phyloP scores from a whole-genome alignment of 108 stramenopile species.

The Discostella pseudostelligera region DNA sequence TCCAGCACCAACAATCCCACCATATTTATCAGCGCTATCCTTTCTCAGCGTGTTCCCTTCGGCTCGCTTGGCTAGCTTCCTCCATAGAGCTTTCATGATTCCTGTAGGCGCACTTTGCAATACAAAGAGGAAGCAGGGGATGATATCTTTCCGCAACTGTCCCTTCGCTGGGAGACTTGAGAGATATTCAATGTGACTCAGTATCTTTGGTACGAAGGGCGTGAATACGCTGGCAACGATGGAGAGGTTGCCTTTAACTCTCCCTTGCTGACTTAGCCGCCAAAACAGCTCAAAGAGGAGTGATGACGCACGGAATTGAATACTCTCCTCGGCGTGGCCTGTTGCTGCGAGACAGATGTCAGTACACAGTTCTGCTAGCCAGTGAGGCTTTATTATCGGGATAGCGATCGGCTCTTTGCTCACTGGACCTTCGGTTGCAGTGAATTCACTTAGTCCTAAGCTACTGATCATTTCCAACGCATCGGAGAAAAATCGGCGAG shows the following conservation, averaged over 20 bases:
- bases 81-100: conserved; percentile 74
- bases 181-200: conserved; percentile 61
- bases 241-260: conserved; percentile 57
- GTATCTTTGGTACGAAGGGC: conserved; percentile 69
- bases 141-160: conserved; percentile 76
- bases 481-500: conserved; percentile 56
- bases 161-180: conserved; percentile 71
- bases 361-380: conserved; percentile 75
- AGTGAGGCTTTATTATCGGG: conserved; percentile 68
- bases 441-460: conserved; percentile 49
- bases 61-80: conserved; percentile 62
- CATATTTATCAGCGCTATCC: conserved; percentile 53
- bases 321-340: conserved; percentile 75
- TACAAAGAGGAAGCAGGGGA: conserved; percentile 74
- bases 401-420: conserved; percentile 32
- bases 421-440: conserved; percentile 41
- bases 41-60: conserved; percentile 50
- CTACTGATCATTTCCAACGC: conserved; percentile 52
- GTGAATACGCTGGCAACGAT: conserved; percentile 73
- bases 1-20: conserved; percentile 48
- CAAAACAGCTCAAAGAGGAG: conserved; percentile 84
- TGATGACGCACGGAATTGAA: conserved; percentile 78
- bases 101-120: conserved; percentile 81
- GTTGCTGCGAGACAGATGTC: conserved; percentile 81
- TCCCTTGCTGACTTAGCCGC: conserved; percentile 60